Evolutionary conservation across 225 moss, liverwort and hornwort genomes (phyloP).

Genomic region (Asterella californica): DNA sequence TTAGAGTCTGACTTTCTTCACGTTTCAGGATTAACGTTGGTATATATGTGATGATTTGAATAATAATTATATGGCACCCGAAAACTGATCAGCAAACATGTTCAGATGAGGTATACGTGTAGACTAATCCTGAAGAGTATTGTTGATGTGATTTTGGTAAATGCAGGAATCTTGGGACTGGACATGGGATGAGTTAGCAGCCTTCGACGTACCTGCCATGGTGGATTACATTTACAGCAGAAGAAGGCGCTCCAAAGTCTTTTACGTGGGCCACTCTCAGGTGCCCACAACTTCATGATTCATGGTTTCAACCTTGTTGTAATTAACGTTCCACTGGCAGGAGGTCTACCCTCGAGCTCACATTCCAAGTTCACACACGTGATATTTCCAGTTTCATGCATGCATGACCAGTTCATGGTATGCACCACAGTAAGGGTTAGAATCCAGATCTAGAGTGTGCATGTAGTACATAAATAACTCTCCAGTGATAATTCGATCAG

Average conservation of each 20-base stretch:
- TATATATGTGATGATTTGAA: too few relatives aligned
- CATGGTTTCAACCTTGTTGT: too few relatives aligned
- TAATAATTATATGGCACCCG: too few relatives aligned
- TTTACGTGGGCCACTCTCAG: slow-evolving; percentile 40
- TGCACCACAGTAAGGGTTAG: too few relatives aligned
- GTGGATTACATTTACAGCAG: slow-evolving; percentile 26
- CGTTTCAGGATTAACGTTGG: too few relatives aligned
- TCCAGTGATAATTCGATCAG: too few relatives aligned
- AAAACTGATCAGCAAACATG: background rate
- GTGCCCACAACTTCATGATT: slow-evolving; percentile 12
- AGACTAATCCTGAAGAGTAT: too few relatives aligned
- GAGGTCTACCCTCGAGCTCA: too few relatives aligned
- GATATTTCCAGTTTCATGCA: background rate
- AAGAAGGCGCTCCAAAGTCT: slow-evolving; percentile 27
- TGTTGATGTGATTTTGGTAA: background rate
- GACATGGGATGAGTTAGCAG: slow-evolving; percentile 39
- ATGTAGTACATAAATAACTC: too few relatives aligned
- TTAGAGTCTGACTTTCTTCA: too few relatives aligned
- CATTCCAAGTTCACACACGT: background rate
- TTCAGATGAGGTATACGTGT: background rate
- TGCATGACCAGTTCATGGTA: background rate
- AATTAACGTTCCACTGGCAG: too few relatives aligned
- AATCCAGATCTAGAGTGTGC: too few relatives aligned
- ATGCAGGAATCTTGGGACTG: slow-evolving; percentile 42
- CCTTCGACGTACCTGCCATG: slow-evolving; percentile 25